A percentile compares a stretch with the other conserved stretches of the same genome.
phyloP scores from a whole-genome alignment of 2,329 filamentous ascomycete species.

The Penicillium sp. region DNA sequence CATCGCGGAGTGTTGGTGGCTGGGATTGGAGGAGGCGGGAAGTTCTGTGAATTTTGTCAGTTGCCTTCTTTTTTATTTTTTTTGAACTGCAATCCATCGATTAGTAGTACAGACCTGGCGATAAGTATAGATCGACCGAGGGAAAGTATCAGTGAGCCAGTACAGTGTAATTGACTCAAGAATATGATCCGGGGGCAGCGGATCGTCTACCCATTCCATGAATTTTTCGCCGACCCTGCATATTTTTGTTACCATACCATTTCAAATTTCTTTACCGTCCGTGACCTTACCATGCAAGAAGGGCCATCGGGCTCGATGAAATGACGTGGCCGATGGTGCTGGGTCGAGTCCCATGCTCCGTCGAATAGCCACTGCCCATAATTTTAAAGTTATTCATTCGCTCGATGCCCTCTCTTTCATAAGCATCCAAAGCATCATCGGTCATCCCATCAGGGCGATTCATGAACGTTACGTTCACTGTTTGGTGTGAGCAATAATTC shows the following conservation, averaged over 20 bases:
- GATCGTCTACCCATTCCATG: slow-evolving; percentile 37
- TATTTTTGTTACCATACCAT: background rate
- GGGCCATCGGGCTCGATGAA: slow-evolving; percentile 30
- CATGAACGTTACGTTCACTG: slow-evolving; percentile 32
- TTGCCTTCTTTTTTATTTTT: background rate
- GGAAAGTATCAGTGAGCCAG: slow-evolving; percentile 41
- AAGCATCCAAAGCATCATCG: slow-evolving; percentile 18
- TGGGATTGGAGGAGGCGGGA: slow-evolving; percentile 16
- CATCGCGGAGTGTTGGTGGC: slow-evolving; percentile 22
- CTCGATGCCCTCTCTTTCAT: slow-evolving; percentile 32
- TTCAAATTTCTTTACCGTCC: background rate
- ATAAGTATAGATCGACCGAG: slow-evolving; percentile 34
- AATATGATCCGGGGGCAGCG: slow-evolving; percentile 31
- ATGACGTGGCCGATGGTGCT: slow-evolving; percentile 37
- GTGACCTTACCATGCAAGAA: slow-evolving; percentile 31
- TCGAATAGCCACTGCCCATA: slow-evolving; percentile 24
- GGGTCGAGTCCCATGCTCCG: slow-evolving; percentile 32
- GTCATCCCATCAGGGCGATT: slow-evolving; percentile 22
- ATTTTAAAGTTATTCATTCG: slow-evolving; percentile 18
- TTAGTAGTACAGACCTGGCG: slow-evolving; percentile 23
- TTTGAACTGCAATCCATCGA: background rate
- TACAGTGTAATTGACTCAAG: slow-evolving; percentile 36
- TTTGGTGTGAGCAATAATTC: slow-evolving; percentile 1
- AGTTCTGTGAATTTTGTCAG: slow-evolving; percentile 5
- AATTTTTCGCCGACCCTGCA: slow-evolving; percentile 42